Conservation (phyloP, 169 alveolate species). For the Plasmodium ovale region DNA sequence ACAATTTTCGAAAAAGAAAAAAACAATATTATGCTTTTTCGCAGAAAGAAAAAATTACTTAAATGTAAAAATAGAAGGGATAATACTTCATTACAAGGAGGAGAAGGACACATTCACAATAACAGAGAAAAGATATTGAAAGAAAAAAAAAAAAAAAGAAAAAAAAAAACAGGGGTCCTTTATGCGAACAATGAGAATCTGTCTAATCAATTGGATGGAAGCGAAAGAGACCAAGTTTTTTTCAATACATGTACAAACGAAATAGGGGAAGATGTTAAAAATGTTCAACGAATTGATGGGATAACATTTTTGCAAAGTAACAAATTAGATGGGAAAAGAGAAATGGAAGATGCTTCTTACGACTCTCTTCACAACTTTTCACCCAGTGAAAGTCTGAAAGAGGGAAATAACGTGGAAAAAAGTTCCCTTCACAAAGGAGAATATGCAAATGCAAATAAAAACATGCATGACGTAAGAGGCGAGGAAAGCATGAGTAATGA, state of each 20-base stretch:
- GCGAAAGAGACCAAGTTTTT: too few species aligned
- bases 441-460: neutral
- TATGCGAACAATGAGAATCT: neutral
- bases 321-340: too few species aligned
- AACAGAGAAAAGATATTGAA: neutral
- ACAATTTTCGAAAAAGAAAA: conserved; percentile 3
- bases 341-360: neutral
- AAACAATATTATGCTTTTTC: neutral
- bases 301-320: neutral
- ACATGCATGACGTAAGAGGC: neutral
- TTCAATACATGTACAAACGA: too few species aligned
- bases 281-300: neutral
- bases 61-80: neutral
- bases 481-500: neutral
- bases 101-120: neutral
- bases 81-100: neutral
- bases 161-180: neutral
- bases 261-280: neutral
- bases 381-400: neutral
- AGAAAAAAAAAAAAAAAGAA: neutral
- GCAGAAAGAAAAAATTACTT: conserved; percentile 4
- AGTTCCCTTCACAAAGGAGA: neutral
- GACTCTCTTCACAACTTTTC: neutral
- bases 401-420: neutral
- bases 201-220: too few species aligned